Percentiles rank a stretch among this genome's conserved stretches.
These are phyloP conservation scores for Dipteronia dyeriana DNA, from an alignment of 345 rosid species.

Conservation along the genomic window DNA sequence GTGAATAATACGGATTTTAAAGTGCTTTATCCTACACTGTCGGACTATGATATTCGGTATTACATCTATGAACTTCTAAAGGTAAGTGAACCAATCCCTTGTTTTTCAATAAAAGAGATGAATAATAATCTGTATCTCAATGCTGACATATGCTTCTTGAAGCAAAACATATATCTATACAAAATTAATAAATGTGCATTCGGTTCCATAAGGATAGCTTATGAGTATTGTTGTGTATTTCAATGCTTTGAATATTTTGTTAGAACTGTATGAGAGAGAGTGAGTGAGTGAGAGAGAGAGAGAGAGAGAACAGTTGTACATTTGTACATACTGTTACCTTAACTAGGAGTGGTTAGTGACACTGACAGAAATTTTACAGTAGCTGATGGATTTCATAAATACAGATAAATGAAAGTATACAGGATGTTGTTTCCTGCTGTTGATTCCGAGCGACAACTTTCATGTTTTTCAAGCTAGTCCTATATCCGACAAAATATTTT, in stretches of 20 bases:
- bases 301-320: not conserved
- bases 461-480: not conserved
- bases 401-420: not conserved
- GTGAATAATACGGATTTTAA: constrained; percentile 93
- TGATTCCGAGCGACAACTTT: not conserved
- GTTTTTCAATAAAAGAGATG: not conserved
- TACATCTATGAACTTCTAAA: constrained; percentile 87
- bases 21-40: constrained; percentile 89
- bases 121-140: not conserved
- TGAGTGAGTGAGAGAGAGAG: too few species aligned
- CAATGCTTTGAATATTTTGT: not conserved
- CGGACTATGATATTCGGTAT: constrained; percentile 85
- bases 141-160: not conserved
- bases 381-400: not conserved
- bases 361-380: not conserved
- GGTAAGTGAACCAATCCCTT: constrained; percentile 41
- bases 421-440: not conserved
- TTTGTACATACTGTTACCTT: not conserved
- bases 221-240: not conserved
- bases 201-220: not conserved
- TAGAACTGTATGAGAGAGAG: not conserved
- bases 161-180: not conserved
- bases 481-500: not conserved
- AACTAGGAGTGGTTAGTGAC: not conserved
- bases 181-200: not conserved